Conservation (phyloP, 768 basidiomycete species). For the Antrodiella citrinella region DNA sequence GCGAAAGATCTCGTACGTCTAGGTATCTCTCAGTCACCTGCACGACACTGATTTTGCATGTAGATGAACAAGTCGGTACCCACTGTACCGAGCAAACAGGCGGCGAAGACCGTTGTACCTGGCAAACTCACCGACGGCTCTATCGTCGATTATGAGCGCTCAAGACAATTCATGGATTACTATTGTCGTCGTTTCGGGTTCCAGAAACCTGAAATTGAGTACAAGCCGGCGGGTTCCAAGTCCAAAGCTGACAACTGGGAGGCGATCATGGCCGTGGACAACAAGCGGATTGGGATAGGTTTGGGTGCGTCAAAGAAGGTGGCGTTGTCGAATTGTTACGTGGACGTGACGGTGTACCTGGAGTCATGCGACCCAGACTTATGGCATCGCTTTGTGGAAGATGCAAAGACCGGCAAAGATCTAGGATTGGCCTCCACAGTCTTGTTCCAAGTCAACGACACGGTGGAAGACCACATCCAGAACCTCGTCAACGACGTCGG, state of each 20-base stretch:
- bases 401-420: conserved; percentile 55
- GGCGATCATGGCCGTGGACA: conserved; percentile 68
- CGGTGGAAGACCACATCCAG: conserved; percentile 60
- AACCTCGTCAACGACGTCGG: conserved; percentile 64
- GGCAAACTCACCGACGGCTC: conserved; percentile 54
- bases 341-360: conserved; percentile 84
- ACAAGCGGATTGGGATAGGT: conserved; percentile 78
- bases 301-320: conserved; percentile 58
- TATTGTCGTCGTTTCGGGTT: conserved; percentile 81
- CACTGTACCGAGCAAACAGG: too few species aligned
- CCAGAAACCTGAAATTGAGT: conserved; percentile 62
- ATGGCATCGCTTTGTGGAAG: conserved; percentile 64
- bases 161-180: conserved; percentile 90
- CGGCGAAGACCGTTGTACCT: background rate
- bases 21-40: too few species aligned
- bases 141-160: conserved; percentile 57
- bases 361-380: conserved; percentile 75
- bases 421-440: conserved; percentile 68
- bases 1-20: conserved; percentile 54
- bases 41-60: background rate
- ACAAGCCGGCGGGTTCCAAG: conserved; percentile 26
- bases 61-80: too few species aligned
- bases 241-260: conserved; percentile 43
- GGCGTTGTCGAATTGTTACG: conserved; percentile 65
- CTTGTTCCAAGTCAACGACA: conserved; percentile 52